Evolutionary conservation across 257 asterid species (phyloP), one percentile per base, ranked within the genome.

Genomic region (Agastache rugosa): DNA sequence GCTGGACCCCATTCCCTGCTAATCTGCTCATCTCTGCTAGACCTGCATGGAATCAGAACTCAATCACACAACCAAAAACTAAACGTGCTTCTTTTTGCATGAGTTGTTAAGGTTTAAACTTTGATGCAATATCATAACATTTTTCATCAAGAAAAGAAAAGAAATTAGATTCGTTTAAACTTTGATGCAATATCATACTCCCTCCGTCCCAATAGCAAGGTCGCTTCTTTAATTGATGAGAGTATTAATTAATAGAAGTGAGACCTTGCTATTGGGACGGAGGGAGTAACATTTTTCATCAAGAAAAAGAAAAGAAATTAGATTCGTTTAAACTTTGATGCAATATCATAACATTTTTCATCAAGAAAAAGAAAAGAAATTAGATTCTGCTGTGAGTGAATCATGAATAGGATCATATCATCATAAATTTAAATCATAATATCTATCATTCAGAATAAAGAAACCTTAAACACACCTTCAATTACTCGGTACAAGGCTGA

Each of bases 1-100:
- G 81, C 42, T 82, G 84, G 63, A 64, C 72, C 50, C 82, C 85
- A 25, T 80, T 81, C 60, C 84, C 75, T 20, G 80, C 85, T 79
- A 84, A 72, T 59, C 83, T 84, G 85, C 86, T 86, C 83, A 86
- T 86, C 74, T 85, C 81, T 16, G 90, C 92, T 20, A 87, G 86
- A 66, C 96, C 96, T 82, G 84, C 69, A 73, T 53, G 76, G 39
- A 50, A 78, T 54, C 72, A 58, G 72, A 63, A 56, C 67, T 15
- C 29, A 20, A 73, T 79, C 73, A 74, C 72, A 51, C 27, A 71
- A 72, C 1, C 15, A 67, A 51, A 71, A 27, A 59, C 69, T 51
- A 63, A 62, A 53, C 23, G 23, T 20, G 22, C 41, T 37, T 66
- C 56, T 55, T 2, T 37, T 23, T 63, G 47, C 53, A 25, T 27